These are phyloP conservation scores for Nicotiana otophora DNA, from an alignment of 257 asterid species.

Conservation along the genomic window DNA sequence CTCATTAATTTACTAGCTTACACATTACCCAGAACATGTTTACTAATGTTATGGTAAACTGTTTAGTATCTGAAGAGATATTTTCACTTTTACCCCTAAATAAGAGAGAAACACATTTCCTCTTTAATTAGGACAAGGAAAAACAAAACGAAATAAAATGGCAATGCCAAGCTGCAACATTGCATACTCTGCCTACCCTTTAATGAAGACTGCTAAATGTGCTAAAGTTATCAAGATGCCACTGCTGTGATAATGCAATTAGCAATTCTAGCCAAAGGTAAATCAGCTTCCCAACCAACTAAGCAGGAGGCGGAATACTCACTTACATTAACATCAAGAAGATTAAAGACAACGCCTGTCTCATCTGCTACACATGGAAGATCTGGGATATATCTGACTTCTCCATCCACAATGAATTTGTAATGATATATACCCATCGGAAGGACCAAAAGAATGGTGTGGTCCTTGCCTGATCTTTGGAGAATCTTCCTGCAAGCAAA, in stretches of 20 bases:
- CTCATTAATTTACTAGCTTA: not conserved
- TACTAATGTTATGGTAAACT: not conserved
- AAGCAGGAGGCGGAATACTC: conserved; percentile 12
- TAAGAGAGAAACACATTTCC: not conserved
- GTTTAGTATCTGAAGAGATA: not conserved
- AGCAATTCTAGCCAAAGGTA: not conserved
- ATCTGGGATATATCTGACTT: conserved; percentile 59
- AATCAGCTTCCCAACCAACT: not conserved
- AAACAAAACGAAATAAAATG: not conserved
- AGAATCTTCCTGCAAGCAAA: conserved; percentile 58
- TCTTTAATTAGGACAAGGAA: not conserved
- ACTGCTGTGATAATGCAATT: not conserved
- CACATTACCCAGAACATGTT: not conserved
- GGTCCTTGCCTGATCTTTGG: conserved; percentile 87
- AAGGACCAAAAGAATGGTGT: conserved; percentile 71
- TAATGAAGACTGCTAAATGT: not conserved
- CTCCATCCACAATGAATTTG: conserved; percentile 79
- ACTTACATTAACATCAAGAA: conserved; percentile 84
- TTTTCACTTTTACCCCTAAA: not conserved
- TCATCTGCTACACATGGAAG: conserved; percentile 73
- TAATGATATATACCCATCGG: conserved; percentile 73
- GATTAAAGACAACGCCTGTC: conserved; percentile 51
- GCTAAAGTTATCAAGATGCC: not conserved
- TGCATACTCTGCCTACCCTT: not conserved
- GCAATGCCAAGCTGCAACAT: not conserved